Evolutionary conservation across 345 rosid species (phyloP), one percentile per base, ranked within the genome.

Genomic region (Erodium maritimum): DNA sequence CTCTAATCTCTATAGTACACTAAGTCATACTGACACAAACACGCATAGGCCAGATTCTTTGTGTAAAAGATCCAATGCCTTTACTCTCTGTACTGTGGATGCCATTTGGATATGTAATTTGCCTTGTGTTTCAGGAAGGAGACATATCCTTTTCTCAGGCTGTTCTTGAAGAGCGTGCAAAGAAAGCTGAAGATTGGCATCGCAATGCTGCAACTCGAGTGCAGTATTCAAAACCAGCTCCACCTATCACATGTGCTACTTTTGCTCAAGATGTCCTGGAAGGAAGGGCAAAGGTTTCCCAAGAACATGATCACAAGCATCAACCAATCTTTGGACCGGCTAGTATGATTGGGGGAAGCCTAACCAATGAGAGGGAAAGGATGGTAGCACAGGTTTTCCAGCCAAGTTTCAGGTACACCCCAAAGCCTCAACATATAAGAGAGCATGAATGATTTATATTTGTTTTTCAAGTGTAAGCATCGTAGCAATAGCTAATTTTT

Each of bases 281-380:
- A 82, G 99, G 99, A 19, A 85, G 97, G 65, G 96, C 99, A 52
- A 66, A 69, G 0, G 85, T 81, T 60, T 79, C 91, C 17, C 70
- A 90, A 57, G 86, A 76, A 54, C 95, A 87, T 21, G 99, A 86
- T 17, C 99, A 93, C 70, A 90, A 87, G 64, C 84, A 93, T 74
- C 90, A 83, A 65, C 96, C 99, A 73, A 82, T 87, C 73, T 93
- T 93, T 54, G 97, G 97, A 69, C 96, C 97, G 61, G 90, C 90
- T 54, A 93, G 96, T 75, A 76, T 93, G 11, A 60, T 83, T 53
- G 74, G 79, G 70, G 89, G 94, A 63, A 66, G 76, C 9, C 67
- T 73, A 13, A 78, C 87, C 18, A 79, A 66, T 52, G 88, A 87
- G 71, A 87, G 99, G 81, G 95, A 83, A 61, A 78, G 91, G 73